phyloP scores from a whole-genome alignment of 352 stramenopile species.

The Globisporangium abappressorium region DNA sequence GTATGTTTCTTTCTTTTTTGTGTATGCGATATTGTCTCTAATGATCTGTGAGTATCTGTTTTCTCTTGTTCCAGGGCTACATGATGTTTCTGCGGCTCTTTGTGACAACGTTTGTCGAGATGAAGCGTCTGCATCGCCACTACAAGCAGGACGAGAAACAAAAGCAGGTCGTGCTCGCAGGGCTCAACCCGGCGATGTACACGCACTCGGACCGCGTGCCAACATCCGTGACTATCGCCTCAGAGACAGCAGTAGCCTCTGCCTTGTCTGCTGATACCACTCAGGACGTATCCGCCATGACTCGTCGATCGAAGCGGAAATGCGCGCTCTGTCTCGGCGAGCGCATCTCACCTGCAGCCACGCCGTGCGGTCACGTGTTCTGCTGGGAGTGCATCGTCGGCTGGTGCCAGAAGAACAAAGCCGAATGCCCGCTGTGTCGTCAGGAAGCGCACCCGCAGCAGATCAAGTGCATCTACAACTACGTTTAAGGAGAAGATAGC shows the following conservation, averaged over 20 bases:
- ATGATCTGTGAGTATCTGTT: background rate
- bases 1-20: background rate
- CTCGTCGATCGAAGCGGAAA: conserved; percentile 44
- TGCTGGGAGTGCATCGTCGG: conserved; percentile 93
- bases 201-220: conserved; percentile 40
- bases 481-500: conserved; percentile 40
- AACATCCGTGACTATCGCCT: conserved; percentile 25
- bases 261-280: conserved; percentile 1
- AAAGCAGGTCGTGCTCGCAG: conserved; percentile 29
- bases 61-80: conserved; percentile 47
- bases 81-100: conserved; percentile 70
- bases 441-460: conserved; percentile 85
- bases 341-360: conserved; percentile 69
- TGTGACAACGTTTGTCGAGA: conserved; percentile 43
- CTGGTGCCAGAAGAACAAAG: conserved; percentile 91
- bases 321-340: conserved; percentile 86
- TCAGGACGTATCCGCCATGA: background rate
- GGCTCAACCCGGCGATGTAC: conserved; percentile 18
- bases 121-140: conserved; percentile 49
- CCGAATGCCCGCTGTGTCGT: conserved; percentile 88
- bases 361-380: conserved; percentile 89
- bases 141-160: conserved; percentile 44
- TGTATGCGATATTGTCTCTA: background rate
- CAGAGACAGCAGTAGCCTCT: background rate
- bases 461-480: conserved; percentile 92